phyloP scores from a whole-genome alignment of 1,139 yeast species.

The Sugiyamaella pinicola region DNA sequence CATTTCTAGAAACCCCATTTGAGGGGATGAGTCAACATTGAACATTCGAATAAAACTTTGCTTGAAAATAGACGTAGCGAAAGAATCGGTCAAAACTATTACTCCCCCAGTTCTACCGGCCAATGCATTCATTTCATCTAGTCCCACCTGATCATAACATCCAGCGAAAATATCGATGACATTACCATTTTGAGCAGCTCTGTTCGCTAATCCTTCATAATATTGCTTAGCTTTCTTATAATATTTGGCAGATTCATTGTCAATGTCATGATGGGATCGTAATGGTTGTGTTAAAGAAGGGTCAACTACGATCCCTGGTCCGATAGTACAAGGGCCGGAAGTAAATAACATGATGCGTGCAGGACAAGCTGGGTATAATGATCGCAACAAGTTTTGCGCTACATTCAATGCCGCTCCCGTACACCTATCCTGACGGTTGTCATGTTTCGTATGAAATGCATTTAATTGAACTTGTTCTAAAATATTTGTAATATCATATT shows the following conservation, averaged over 20 bases:
- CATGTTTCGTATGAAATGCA: conserved; percentile 52
- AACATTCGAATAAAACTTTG: conserved; percentile 85
- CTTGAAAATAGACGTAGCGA: conserved; percentile 90
- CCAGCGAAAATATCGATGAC: conserved; percentile 91
- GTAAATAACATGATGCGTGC: conserved; percentile 62
- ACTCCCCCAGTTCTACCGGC: conserved; percentile 89
- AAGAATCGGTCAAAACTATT: conserved; percentile 83
- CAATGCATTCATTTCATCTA: conserved; percentile 87
- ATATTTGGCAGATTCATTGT: conserved; percentile 71
- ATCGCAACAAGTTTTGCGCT: conserved; percentile 56
- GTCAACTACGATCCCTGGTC: conserved; percentile 87
- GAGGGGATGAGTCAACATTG: conserved; percentile 57
- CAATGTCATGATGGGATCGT: conserved; percentile 92
- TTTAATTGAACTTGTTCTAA: conserved; percentile 58
- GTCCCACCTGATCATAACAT: conserved; percentile 94
- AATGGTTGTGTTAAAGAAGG: conserved; percentile 86
- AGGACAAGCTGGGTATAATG: conserved; percentile 54
- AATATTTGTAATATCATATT: conserved; percentile 56
- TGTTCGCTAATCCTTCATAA: conserved; percentile 72
- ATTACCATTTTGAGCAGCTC: conserved; percentile 72
- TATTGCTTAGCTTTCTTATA: conserved; percentile 83
- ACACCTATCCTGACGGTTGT: conserved; percentile 56
- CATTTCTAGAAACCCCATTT: conserved; percentile 74
- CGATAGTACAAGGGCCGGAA: conserved; percentile 89
- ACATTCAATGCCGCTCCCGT: conserved; percentile 70